Conservation (phyloP, 1,284 basidiomycete genomes). For the Sphaerobolus stellatus region DNA sequence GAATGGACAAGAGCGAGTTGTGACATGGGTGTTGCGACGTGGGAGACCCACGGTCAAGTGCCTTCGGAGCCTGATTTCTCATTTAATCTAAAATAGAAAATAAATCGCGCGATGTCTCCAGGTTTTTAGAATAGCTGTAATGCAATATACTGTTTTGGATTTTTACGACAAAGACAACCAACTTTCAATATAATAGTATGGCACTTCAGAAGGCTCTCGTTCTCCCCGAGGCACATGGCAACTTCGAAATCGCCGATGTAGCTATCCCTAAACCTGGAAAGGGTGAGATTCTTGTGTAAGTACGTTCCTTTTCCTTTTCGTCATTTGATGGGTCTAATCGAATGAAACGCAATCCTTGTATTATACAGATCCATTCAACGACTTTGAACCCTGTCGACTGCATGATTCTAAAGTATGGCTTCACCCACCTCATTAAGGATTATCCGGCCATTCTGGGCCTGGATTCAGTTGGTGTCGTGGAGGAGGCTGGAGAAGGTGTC, state of each 20-base stretch:
- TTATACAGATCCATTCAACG: background rate
- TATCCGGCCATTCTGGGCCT: conserved; percentile 52
- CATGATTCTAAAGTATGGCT: conserved; percentile 37
- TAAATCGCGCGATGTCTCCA: too few relatives aligned
- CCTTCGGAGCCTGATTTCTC: too few relatives aligned
- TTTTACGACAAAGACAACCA: too few relatives aligned
- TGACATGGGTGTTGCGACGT: too few relatives aligned
- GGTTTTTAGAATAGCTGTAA: too few relatives aligned
- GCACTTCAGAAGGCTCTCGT: conserved; percentile 28
- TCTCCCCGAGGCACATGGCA: conserved; percentile 20
- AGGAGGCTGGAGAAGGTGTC: conserved; percentile 52
- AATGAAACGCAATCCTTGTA: background rate
- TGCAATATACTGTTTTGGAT: too few relatives aligned
- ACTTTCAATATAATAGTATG: too few relatives aligned
- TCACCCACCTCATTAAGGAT: conserved; percentile 26
- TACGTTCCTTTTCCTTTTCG: conserved; percentile 18
- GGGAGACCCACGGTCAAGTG: too few relatives aligned
- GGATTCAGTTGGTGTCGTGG: conserved; percentile 59
- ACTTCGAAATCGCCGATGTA: conserved; percentile 22
- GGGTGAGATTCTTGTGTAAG: conserved; percentile 45
- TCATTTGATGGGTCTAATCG: conserved; percentile 26
- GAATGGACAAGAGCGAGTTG: too few relatives aligned
- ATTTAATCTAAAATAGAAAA: too few relatives aligned
- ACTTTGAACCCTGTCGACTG: conserved; percentile 53
- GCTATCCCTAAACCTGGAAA: conserved; percentile 37